These are phyloP conservation scores for Clonostachys chloroleuca DNA, from an alignment of 2,329 filamentous ascomycete genomes.

Conservation along the genomic window DNA sequence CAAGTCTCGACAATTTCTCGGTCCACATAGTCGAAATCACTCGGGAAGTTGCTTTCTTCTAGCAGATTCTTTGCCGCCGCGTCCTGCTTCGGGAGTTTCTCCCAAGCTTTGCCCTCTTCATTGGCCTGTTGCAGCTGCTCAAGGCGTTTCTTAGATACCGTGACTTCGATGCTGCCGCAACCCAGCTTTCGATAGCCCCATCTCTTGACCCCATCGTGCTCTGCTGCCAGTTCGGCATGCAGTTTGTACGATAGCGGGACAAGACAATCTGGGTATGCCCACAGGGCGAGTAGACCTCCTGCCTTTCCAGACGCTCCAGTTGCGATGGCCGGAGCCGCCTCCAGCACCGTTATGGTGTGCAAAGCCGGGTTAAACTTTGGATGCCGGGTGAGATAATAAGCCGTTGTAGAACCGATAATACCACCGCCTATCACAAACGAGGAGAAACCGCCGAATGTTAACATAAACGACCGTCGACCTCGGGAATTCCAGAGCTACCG, in stretches of 20 bases:
- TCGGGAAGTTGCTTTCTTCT: slow-evolving; percentile 59
- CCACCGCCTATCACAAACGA: slow-evolving; percentile 62
- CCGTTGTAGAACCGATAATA: slow-evolving; percentile 87
- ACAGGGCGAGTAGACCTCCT: slow-evolving; percentile 82
- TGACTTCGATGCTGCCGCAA: slow-evolving; percentile 57
- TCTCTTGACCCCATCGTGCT: slow-evolving; percentile 70
- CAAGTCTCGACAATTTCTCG: slow-evolving; percentile 63
- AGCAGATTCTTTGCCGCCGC: slow-evolving; percentile 38
- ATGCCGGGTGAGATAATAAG: slow-evolving; percentile 88
- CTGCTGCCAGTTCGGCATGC: slow-evolving; percentile 77
- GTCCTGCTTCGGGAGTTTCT: slow-evolving; percentile 59
- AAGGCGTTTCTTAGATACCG: slow-evolving; percentile 26
- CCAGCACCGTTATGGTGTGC: slow-evolving; percentile 80
- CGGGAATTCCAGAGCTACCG: no score
- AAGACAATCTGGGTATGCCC: slow-evolving; percentile 83
- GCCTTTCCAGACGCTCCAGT: slow-evolving; percentile 94
- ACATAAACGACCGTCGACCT: no score
- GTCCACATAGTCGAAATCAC: slow-evolving; percentile 82
- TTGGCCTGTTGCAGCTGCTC: slow-evolving; percentile 16
- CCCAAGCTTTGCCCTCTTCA: slow-evolving; percentile 42
- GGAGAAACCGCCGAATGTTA: no score
- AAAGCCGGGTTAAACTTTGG: slow-evolving; percentile 69
- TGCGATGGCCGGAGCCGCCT: slow-evolving; percentile 77
- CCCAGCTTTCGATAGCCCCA: slow-evolving; percentile 86
- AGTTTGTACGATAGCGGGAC: slow-evolving; percentile 83